Percentiles rank a stretch among this genome's conserved stretches.
Evolutionary conservation across 2,329 filamentous ascomycete species (phyloP).

Genomic region (Leptographium procerum): DNA sequence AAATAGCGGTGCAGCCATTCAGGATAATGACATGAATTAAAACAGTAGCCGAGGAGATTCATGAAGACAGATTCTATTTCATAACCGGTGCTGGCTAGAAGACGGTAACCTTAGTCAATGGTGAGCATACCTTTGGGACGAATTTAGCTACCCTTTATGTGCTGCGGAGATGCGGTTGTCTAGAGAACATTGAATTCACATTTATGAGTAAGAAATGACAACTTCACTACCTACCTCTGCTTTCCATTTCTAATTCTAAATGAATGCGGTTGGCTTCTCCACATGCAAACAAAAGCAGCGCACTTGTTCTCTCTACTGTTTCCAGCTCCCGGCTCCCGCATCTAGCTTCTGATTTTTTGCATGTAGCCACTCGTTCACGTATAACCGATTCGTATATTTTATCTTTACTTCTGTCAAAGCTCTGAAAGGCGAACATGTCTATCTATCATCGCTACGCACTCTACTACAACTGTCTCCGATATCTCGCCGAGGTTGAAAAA

Average conservation of each 20-base stretch:
- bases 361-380: not conserved
- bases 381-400: not conserved
- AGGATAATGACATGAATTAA: not conserved
- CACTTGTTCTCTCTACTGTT: not conserved
- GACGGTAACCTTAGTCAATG: not conserved
- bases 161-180: not conserved
- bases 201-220: not conserved
- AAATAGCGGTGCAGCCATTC: not conserved
- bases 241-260: not conserved
- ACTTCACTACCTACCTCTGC: not conserved
- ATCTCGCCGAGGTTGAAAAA: slow-evolving; percentile 1
- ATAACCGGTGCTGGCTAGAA: not conserved
- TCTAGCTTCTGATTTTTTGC: no score
- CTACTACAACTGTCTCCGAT: not conserved
- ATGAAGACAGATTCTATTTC: not conserved
- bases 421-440: slow-evolving; percentile 3
- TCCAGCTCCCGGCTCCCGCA: no score
- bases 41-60: not conserved
- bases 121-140: not conserved
- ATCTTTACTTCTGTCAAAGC: not conserved
- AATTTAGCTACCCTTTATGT: not conserved
- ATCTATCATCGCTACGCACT: slow-evolving; percentile 8
- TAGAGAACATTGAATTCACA: not conserved
- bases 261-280: not conserved
- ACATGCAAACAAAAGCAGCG: not conserved